A percentile compares a stretch with the other conserved stretches of the same genome.
These are phyloP conservation scores for Botrytis squamosa DNA, from an alignment of 2,329 filamentous ascomycete genomes.

Conservation along the genomic window DNA sequence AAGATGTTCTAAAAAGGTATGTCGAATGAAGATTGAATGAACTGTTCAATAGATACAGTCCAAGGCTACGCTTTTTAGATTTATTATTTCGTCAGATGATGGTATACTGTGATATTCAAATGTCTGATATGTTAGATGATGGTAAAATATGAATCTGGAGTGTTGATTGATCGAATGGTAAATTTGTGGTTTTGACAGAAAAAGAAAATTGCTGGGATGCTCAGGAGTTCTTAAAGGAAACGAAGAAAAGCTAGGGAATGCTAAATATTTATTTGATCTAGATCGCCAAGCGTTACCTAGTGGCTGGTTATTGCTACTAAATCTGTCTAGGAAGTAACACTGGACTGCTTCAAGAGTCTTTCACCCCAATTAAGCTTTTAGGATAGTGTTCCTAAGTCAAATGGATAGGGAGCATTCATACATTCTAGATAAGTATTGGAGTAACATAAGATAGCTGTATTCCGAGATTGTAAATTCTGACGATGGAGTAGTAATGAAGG, in stretches of 20 bases:
- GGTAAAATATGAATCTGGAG: neutral
- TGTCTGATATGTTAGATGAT: neutral
- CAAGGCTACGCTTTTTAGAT: no score
- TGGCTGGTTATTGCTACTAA: neutral
- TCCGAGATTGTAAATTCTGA: neutral
- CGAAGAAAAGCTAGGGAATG: neutral
- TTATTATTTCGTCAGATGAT: neutral
- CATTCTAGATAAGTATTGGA: neutral
- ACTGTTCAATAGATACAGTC: neutral
- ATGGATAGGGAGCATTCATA: neutral
- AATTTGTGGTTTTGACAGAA: neutral
- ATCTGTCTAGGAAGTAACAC: neutral
- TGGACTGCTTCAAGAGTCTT: neutral
- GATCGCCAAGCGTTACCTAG: neutral
- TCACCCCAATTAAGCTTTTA: neutral
- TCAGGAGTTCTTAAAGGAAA: neutral
- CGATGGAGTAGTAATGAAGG: neutral
- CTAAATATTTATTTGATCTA: neutral
- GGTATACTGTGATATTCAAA: neutral
- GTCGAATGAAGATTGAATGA: neutral
- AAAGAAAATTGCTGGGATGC: neutral
- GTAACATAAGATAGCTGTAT: neutral
- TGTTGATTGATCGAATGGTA: neutral
- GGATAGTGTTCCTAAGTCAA: fast-evolving
- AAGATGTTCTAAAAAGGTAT: neutral